Conservation (phyloP, 176 grass and related monocot species). For the Zea mays region DNA sequence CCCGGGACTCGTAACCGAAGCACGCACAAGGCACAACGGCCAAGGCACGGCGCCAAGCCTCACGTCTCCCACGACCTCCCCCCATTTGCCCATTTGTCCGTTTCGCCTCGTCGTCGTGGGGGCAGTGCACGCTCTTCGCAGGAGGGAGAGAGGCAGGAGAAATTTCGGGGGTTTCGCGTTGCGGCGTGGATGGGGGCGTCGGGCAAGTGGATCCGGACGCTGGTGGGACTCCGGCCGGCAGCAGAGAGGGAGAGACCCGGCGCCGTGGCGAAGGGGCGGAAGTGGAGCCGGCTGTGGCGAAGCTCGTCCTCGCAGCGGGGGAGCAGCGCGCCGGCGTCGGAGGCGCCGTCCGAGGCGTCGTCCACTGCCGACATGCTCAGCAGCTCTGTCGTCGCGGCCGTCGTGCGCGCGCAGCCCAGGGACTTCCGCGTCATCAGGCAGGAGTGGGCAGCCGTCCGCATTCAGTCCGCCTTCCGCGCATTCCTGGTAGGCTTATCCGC, state of each 20-base stretch:
- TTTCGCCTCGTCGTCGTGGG: constrained; percentile 10
- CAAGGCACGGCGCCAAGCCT: constrained; percentile 33
- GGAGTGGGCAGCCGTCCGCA: constrained; percentile 72
- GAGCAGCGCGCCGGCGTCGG: constrained; percentile 45
- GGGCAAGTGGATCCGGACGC: constrained; percentile 78
- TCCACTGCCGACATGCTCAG: constrained; percentile 55
- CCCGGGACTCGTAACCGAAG: constrained; percentile 17
- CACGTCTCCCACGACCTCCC: constrained; percentile 18
- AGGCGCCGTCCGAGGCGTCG: constrained; percentile 57
- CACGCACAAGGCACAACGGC: constrained; percentile 36
- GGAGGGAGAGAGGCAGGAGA: not conserved
- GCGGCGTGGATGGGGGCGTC: constrained; percentile 57
- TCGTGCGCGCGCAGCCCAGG: constrained; percentile 59
- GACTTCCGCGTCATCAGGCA: constrained; percentile 67
- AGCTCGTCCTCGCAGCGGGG: constrained; percentile 53
- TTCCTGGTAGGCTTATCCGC: constrained; percentile 51
- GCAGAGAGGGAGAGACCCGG: constrained; percentile 35
- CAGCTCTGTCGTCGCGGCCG: constrained; percentile 53
- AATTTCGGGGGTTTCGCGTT: not conserved
- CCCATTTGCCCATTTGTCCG: not conserved
- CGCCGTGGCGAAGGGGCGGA: constrained; percentile 47
- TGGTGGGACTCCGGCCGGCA: constrained; percentile 56
- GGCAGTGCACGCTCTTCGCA: not conserved
- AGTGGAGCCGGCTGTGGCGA: constrained; percentile 75
- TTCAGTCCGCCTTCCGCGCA: constrained; percentile 80